A percentile compares a stretch with the other conserved stretches of the same genome.
phyloP scores from a whole-genome alignment of 257 asterid genomes.

The Solanum appendiculatum region DNA sequence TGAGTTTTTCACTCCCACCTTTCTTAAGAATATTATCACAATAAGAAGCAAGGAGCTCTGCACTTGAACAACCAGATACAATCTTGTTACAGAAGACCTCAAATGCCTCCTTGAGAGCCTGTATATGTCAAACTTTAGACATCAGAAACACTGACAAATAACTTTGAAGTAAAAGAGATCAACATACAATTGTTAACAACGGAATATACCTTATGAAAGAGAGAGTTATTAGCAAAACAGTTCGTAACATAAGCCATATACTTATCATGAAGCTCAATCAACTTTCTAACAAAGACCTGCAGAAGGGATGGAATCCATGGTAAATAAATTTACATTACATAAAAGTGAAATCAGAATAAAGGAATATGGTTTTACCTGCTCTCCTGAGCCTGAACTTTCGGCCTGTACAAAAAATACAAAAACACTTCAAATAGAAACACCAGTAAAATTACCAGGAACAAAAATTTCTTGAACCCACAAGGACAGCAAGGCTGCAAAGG shows the following conservation, averaged over 20 bases:
- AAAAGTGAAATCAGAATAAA: background rate
- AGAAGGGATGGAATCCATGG: background rate
- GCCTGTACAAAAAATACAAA: conserved; percentile 16
- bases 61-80: conserved; percentile 56
- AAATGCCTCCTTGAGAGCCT: conserved; percentile 71
- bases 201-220: conserved; percentile 14
- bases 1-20: conserved; percentile 58
- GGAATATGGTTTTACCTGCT: conserved; percentile 18
- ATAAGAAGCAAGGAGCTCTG: conserved; percentile 63
- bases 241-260: conserved; percentile 11
- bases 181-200: background rate
- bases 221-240: conserved; percentile 8
- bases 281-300: conserved; percentile 21
- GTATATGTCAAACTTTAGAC: background rate
- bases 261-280: conserved; percentile 16
- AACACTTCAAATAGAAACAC: background rate
- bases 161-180: background rate
- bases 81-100: conserved; percentile 64
- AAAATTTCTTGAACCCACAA: background rate
- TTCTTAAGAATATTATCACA: conserved; percentile 63
- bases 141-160: background rate
- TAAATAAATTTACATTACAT: background rate
- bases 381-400: conserved; percentile 27
- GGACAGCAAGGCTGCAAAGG: background rate
- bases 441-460: background rate